Base-by-base conservation (phyloP, 257 asterid species). In the Jacaranda copaia region DNA sequence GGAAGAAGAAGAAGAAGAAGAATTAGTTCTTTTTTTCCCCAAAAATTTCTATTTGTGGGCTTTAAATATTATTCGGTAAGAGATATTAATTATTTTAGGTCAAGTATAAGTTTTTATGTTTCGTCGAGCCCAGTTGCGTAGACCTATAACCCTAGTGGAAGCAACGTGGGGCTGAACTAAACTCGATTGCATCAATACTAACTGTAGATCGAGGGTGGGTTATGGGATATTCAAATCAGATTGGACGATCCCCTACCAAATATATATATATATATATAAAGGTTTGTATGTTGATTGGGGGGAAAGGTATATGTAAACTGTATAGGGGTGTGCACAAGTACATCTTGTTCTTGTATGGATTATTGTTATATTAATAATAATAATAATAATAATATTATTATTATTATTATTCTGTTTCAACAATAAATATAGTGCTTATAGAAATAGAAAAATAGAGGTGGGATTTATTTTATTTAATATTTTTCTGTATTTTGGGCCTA, bases 291-390 rank as follows among this genome's bases (percentile, higher is more conserved):
- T 57, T 72, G 59, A 19, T 15, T 58, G 75, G 76, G 32, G 32
- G 45, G 60, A 74, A 55, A 35, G 49, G 60, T 62, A 18, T 62
- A 70, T 70, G 40, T 43, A 63, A 82, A 76, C 39, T 79, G 78
- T 84, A 67, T 68, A 81, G 70, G 80, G 75, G 8, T 73, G 72
- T 35, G 70, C 56, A 51, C 62, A n/a, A 16, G 63, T 73, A 69
- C 77, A 68, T 52, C 79, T 75, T 76, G 79, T 56, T 77, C 69
- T 7, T 69, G n/a, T n/a, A 59, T 57, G 68, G 42, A 62, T 18
- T 49, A 32, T 66, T 71, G n/a, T 55, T 9, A 15, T 71, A n/a
- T n/a, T n/a, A 19, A 40, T 40, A 40, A 40, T 58, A 15, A 60
- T 49, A 19, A 61, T 61, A 39, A 40, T 38, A 52, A 36, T 49